phyloP scores from a whole-genome alignment of 2,329 filamentous ascomycete genomes.

The Incumbomyces delicatus region DNA sequence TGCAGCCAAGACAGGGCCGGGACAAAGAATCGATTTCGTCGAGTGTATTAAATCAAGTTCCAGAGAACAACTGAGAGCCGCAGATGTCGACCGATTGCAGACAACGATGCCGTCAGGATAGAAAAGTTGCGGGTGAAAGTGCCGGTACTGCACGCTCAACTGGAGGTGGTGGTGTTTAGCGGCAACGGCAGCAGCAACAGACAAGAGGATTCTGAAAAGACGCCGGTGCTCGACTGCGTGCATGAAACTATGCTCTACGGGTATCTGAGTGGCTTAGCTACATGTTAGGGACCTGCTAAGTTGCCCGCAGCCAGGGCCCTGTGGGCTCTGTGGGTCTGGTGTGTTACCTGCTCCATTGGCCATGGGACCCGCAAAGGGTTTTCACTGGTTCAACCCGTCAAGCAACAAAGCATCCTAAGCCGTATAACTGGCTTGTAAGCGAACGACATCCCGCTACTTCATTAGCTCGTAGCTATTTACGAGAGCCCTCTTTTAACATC shows the following conservation, averaged over 20 bases:
- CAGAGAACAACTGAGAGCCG: too few relatives aligned
- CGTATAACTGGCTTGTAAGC: too few relatives aligned
- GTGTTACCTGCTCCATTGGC: not conserved
- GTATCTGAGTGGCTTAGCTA: constrained; percentile 4
- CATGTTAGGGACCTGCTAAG: not conserved
- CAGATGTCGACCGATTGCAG: not conserved
- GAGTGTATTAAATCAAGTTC: too few relatives aligned
- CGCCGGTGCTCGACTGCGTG: constrained; percentile 4
- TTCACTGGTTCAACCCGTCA: not conserved
- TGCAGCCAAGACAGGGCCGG: too few relatives aligned
- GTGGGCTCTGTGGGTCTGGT: not conserved
- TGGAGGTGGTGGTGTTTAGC: not conserved
- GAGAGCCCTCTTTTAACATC: too few relatives aligned
- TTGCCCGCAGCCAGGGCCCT: not conserved
- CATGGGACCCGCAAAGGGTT: not conserved
- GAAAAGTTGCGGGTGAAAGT: not conserved
- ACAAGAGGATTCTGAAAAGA: not conserved
- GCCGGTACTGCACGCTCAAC: not conserved
- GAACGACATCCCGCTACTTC: too few relatives aligned
- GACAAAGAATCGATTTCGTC: too few relatives aligned
- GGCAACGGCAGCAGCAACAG: not conserved
- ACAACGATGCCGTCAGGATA: not conserved
- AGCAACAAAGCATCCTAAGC: too few relatives aligned
- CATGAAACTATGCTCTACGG: not conserved
- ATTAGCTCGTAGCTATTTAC: too few relatives aligned